These are phyloP conservation scores for Termitomyces sp. DNA, from an alignment of 768 basidiomycete genomes.

Conservation along the genomic window DNA sequence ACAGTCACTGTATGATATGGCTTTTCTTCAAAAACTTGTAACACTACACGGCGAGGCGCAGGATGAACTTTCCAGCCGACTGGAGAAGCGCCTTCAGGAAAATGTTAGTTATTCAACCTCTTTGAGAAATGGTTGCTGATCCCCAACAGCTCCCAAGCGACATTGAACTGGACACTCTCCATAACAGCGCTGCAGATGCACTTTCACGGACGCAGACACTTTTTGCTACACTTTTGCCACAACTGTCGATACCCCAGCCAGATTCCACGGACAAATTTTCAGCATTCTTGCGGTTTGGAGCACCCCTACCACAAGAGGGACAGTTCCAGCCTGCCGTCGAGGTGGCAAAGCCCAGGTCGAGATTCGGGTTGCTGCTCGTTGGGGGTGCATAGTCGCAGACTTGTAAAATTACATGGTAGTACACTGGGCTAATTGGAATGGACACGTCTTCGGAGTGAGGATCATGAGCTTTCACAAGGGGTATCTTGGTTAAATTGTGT, in stretches of 20 bases:
- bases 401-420: not conserved
- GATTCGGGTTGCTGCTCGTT: constrained; percentile 73
- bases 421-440: not conserved
- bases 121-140: not conserved
- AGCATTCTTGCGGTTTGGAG: constrained; percentile 50
- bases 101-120: constrained; percentile 5
- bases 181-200: constrained; percentile 32
- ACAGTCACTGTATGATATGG: constrained; percentile 42
- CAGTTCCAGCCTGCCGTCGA: constrained; percentile 58
- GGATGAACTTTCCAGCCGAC: constrained; percentile 18
- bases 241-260: constrained; percentile 6
- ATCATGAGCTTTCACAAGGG: no score
- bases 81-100: constrained; percentile 24
- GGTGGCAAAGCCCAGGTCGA: constrained; percentile 64
- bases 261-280: constrained; percentile 30
- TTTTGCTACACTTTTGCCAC: constrained; percentile 54
- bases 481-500: no score
- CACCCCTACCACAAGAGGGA: constrained; percentile 43
- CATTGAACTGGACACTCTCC: constrained; percentile 8
- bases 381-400: constrained; percentile 32
- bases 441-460: no score
- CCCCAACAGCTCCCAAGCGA: constrained; percentile 11
- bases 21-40: constrained; percentile 42
- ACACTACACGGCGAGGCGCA: constrained; percentile 29
- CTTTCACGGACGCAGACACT: constrained; percentile 59